phyloP scores from a whole-genome alignment of 2,329 filamentous ascomycete genomes.

The Massarina eburnea region DNA sequence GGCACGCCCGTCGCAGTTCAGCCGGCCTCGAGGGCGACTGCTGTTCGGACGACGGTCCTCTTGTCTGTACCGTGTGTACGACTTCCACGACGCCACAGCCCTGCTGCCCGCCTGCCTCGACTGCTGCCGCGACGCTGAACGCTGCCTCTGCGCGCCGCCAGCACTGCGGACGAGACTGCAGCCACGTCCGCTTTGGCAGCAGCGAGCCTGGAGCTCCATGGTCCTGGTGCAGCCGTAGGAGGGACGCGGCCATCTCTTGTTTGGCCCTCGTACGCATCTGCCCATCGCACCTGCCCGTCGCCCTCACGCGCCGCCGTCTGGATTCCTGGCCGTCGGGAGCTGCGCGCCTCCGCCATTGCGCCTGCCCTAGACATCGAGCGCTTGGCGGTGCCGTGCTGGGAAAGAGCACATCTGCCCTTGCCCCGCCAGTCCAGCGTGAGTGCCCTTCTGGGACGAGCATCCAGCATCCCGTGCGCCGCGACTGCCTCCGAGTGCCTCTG shows the following conservation, averaged over 20 bases:
- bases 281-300: too few relatives aligned
- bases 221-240: slow-evolving; percentile 23
- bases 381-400: slow-evolving; percentile 5
- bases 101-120: slow-evolving; percentile 2
- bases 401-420: too few relatives aligned
- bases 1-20: slow-evolving; percentile 36
- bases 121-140: background rate
- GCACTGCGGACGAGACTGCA: slow-evolving; percentile 30
- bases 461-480: slow-evolving; percentile 11
- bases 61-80: slow-evolving; percentile 9
- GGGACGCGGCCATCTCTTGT: slow-evolving; percentile 27
- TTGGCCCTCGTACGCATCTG: too few relatives aligned
- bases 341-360: too few relatives aligned
- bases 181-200: slow-evolving; percentile 35
- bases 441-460: slow-evolving; percentile 22
- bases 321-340: slow-evolving; percentile 2
- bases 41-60: too few relatives aligned
- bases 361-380: slow-evolving; percentile 9
- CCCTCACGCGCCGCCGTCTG: too few relatives aligned
- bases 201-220: slow-evolving; percentile 17
- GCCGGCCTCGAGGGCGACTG: slow-evolving; percentile 23
- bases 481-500: background rate
- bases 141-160: slow-evolving; percentile 14
- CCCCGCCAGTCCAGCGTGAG: slow-evolving; percentile 26
- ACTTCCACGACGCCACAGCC: background rate